phyloP scores from a whole-genome alignment of 169 alveolate species.

The Cryptosporidium tyzzeri region DNA sequence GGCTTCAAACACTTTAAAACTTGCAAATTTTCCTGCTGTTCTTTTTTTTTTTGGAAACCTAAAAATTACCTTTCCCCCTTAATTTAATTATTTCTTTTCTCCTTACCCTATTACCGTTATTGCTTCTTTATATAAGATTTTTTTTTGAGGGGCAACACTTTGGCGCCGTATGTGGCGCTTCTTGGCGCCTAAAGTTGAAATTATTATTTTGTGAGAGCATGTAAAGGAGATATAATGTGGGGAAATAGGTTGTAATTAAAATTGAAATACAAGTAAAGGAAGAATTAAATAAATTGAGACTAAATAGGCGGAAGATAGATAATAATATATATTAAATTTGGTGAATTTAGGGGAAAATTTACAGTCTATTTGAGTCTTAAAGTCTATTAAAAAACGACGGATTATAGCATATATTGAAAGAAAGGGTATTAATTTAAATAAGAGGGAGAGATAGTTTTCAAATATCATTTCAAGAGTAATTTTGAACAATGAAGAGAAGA shows the following conservation, averaged over 20 bases:
- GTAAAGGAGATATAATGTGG: slow-evolving; percentile 14
- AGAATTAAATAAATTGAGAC: not conserved
- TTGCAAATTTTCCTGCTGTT: not conserved
- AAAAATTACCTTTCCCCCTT: slow-evolving; percentile 9
- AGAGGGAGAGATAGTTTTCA: not conserved
- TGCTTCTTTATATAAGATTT: slow-evolving; percentile 37
- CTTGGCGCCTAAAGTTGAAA: slow-evolving; percentile 6
- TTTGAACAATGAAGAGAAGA: slow-evolving; percentile 49
- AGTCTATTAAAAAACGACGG: no score
- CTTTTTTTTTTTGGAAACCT: not conserved
- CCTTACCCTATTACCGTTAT: slow-evolving; percentile 3
- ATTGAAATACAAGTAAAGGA: not conserved
- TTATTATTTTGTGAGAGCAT: not conserved
- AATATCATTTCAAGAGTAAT: not conserved
- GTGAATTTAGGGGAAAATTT: not conserved
- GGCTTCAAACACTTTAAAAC: slow-evolving; percentile 12
- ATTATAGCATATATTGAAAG: not conserved
- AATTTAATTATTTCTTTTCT: not conserved
- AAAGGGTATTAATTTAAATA: not conserved
- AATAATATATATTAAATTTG: not conserved
- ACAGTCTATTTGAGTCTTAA: not conserved
- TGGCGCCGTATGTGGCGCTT: slow-evolving; percentile 12
- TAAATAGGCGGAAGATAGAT: not conserved
- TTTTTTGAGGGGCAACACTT: slow-evolving; percentile 20
- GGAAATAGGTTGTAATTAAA: not conserved